A percentile compares a stretch with the other conserved stretches of the same genome.
Conservation (phyloP, 1,139 yeast genomes). For the Kurtzmaniella natalensis region DNA sequence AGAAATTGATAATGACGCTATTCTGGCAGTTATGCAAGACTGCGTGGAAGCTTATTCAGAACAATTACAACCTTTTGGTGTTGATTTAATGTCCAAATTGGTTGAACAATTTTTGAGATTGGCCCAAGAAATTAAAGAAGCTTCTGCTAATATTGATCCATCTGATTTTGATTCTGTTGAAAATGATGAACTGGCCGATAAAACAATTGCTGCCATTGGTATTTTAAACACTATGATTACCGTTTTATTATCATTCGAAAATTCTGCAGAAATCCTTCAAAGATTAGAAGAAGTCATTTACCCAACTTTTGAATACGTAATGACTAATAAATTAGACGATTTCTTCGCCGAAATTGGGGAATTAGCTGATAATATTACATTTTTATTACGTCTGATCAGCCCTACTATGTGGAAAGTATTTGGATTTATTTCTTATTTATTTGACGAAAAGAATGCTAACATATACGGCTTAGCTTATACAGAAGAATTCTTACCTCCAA, state of each 20-base stretch:
- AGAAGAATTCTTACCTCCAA: conserved; percentile 72
- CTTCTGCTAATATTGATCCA: conserved; percentile 41
- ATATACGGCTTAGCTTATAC: conserved; percentile 58
- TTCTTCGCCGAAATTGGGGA: conserved; percentile 81
- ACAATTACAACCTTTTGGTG: conserved; percentile 91
- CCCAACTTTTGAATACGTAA: conserved; percentile 69
- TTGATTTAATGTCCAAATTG: conserved; percentile 75
- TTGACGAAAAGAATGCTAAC: conserved; percentile 53
- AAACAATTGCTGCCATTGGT: conserved; percentile 85
- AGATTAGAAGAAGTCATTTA: conserved; percentile 68
- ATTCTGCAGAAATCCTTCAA: conserved; percentile 61
- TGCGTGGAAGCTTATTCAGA: conserved; percentile 86
- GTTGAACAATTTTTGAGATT: conserved; percentile 77
- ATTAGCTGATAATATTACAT: conserved; percentile 80
- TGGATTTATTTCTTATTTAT: conserved; percentile 48
- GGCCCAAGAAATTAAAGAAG: conserved; percentile 63
- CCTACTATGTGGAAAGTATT: conserved; percentile 76
- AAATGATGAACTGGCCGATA: conserved; percentile 59
- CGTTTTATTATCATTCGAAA: conserved; percentile 81
- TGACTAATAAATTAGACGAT: conserved; percentile 64
- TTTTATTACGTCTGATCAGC: conserved; percentile 65
- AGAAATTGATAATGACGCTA: conserved; percentile 81
- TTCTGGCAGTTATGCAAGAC: conserved; percentile 92
- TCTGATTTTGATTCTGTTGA: conserved; percentile 39
- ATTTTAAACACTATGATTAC: conserved; percentile 84